These are phyloP conservation scores for Trypanosomatidae sp. DNA, from an alignment of 208 protist species.

Conservation along the genomic window DNA sequence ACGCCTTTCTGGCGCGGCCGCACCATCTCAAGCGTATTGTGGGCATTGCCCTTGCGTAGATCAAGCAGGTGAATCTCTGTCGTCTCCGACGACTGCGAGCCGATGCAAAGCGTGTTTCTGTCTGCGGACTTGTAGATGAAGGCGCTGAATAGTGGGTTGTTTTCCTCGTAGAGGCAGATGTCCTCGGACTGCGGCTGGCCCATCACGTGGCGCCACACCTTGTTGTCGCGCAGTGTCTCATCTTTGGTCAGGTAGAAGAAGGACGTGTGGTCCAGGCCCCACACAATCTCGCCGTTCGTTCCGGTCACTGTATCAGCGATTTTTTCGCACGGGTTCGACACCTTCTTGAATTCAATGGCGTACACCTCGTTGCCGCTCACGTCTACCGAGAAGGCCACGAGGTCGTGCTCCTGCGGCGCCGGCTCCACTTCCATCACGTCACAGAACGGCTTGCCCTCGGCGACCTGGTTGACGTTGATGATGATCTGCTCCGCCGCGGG, in stretches of 20 bases:
- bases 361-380: slow-evolving; percentile 86
- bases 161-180: slow-evolving; percentile 79
- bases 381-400: slow-evolving; percentile 85
- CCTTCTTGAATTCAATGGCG: slow-evolving; percentile 62
- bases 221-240: slow-evolving; percentile 69
- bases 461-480: slow-evolving; percentile 82
- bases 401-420: slow-evolving; percentile 57
- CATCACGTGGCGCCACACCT: slow-evolving; percentile 87
- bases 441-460: slow-evolving; percentile 83
- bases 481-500: slow-evolving; percentile 69
- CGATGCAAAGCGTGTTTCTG: slow-evolving; percentile 64
- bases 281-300: slow-evolving; percentile 78
- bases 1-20: slow-evolving; percentile 76
- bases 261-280: slow-evolving; percentile 52
- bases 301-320: slow-evolving; percentile 56
- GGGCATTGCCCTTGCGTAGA: slow-evolving; percentile 54
- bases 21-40: slow-evolving; percentile 65
- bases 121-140: slow-evolving; percentile 58
- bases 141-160: slow-evolving; percentile 72
- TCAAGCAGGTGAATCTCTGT: slow-evolving; percentile 79
- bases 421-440: slow-evolving; percentile 55
- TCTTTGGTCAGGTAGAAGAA: slow-evolving; percentile 91
- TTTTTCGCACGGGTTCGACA: slow-evolving; percentile 18
- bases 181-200: slow-evolving; percentile 68
- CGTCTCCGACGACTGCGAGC: slow-evolving; percentile 72